Conservation (phyloP, 2,329 filamentous ascomycete species). For the Malbranchea zuffiana region DNA sequence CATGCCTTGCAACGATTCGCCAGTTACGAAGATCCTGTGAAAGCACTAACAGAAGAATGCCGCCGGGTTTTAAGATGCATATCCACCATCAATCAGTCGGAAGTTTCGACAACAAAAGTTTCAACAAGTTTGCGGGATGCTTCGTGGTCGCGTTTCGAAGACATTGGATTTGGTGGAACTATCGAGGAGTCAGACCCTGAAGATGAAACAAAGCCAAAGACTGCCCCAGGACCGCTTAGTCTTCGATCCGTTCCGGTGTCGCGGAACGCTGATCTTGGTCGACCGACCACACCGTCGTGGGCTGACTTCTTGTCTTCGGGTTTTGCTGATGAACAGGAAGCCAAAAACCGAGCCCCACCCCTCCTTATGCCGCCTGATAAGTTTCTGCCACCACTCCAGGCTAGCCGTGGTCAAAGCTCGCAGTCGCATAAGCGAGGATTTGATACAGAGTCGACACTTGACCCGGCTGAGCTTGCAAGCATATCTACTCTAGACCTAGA, state of each 20-base stretch:
- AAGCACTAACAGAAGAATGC: constrained; percentile 86
- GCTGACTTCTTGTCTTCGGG: constrained; percentile 93
- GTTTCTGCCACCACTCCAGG: constrained; percentile 70
- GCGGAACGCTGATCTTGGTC: constrained; percentile 53
- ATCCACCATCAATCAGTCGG: constrained; percentile 77
- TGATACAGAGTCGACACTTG: constrained; percentile 57
- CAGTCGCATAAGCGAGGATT: constrained; percentile 68
- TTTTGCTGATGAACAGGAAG: constrained; percentile 66
- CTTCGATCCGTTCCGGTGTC: constrained; percentile 58
- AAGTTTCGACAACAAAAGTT: constrained; percentile 57
- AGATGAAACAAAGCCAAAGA: constrained; percentile 22
- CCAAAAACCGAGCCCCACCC: constrained; percentile 53
- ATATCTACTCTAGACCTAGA: constrained; percentile 79
- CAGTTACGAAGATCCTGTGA: constrained; percentile 77
- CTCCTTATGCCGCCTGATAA: constrained; percentile 78
- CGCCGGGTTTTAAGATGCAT: constrained; percentile 80
- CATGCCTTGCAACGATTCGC: constrained; percentile 73
- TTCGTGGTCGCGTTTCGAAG: constrained; percentile 94
- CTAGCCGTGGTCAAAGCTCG: constrained; percentile 64
- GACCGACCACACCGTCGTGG: constrained; percentile 95
- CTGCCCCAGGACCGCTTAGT: constrained; percentile 37
- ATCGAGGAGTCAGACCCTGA: constrained; percentile 58
- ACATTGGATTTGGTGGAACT: constrained; percentile 74
- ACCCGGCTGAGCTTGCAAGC: constrained; percentile 89
- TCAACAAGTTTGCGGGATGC: constrained; percentile 69